Evolutionary conservation across 495 filamentous ascomycete genomes (phyloP).

Genomic region (Chlorociboria aeruginascens): DNA sequence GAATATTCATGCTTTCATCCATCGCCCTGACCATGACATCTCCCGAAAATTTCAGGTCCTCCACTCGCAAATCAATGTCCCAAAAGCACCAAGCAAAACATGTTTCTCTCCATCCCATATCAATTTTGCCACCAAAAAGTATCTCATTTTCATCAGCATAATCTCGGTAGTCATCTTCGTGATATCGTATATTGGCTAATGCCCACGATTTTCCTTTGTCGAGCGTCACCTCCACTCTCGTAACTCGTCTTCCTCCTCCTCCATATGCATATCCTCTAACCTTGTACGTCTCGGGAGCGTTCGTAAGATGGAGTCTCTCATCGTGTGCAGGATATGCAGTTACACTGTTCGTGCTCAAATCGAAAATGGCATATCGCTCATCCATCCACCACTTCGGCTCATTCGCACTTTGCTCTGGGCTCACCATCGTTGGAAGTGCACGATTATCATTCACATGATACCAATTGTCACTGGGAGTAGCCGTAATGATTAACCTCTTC

Average conservation of each 20-base stretch:
- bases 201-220: conserved; percentile 78
- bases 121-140: conserved; percentile 67
- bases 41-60: conserved; percentile 47
- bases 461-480: conserved; percentile 81
- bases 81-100: conserved; percentile 95
- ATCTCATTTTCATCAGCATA: conserved; percentile 38
- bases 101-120: conserved; percentile 71
- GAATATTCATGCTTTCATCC: conserved; percentile 82
- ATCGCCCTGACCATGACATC: conserved; percentile 81
- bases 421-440: conserved; percentile 80
- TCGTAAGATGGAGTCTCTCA: conserved; percentile 47
- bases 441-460: conserved; percentile 95
- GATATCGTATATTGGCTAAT: conserved; percentile 71
- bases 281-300: conserved; percentile 42
- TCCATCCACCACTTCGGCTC: conserved; percentile 78
- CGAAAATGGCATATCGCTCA: conserved; percentile 91
- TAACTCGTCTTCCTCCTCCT: conserved; percentile 78
- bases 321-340: conserved; percentile 74
- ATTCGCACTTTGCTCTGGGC: conserved; percentile 66
- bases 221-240: conserved; percentile 72
- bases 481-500: conserved; percentile 70
- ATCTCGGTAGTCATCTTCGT: conserved; percentile 76
- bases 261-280: conserved; percentile 80
- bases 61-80: conserved; percentile 57
- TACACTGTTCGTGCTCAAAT: conserved; percentile 81